Conservation (phyloP, 257 asterid genomes). For the Striga asiatica region DNA sequence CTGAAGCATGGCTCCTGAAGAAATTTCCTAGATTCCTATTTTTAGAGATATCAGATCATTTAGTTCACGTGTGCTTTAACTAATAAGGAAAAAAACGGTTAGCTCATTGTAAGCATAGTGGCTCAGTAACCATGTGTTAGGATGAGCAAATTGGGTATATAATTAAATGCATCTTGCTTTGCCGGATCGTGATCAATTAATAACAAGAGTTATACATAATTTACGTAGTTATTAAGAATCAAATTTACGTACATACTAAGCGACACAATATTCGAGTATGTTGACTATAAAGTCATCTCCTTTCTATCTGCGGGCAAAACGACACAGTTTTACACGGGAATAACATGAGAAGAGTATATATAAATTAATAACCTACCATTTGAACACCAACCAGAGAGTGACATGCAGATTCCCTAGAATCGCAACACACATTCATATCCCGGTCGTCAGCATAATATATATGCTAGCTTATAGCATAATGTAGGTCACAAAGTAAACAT, state of each 20-base stretch:
- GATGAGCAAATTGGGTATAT: too few species aligned
- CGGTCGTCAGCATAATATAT: neutral
- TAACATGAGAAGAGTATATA: neutral
- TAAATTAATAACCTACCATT: neutral
- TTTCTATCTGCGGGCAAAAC: neutral
- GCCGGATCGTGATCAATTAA: too few species aligned
- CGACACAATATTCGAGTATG: neutral
- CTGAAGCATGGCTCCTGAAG: too few species aligned
- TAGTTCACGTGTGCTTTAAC: too few species aligned
- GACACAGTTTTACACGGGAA: neutral
- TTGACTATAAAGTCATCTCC: neutral
- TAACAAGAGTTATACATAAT: neutral
- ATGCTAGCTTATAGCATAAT: neutral
- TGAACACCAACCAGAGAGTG: neutral
- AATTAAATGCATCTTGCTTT: too few species aligned
- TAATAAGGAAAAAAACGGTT: too few species aligned
- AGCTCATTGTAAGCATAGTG: too few species aligned
- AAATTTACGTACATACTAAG: neutral
- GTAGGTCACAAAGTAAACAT: neutral
- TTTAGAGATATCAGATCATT: too few species aligned
- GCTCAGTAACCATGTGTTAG: too few species aligned
- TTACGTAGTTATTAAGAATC: neutral
- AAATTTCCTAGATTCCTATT: too few species aligned
- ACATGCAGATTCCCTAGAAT: constrained; percentile 3
- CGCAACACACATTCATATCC: neutral